Evolutionary conservation across 116 monocot species (phyloP), one percentile per base, ranked within the genome.

Genomic region (Cymodocea nodosa): DNA sequence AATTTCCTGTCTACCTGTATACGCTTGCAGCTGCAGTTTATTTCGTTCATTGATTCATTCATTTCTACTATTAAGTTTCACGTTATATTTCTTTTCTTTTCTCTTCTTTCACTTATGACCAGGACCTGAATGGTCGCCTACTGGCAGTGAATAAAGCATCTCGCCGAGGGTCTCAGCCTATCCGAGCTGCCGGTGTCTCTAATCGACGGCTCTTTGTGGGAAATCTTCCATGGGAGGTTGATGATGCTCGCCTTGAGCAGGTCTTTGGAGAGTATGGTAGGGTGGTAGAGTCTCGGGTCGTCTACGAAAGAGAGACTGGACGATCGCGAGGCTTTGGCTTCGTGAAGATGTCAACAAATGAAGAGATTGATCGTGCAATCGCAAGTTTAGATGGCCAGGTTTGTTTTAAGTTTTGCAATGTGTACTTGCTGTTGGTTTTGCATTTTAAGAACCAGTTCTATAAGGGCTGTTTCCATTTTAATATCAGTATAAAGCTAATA

Each of bases 271-370:
- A 50, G 50, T 6, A 50, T 64, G 64, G 64, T 19, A 50, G 50
- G 64, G 64, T 50, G 64, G 14, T 64, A 15, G 64, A 64, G 50
- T 23, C 64, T 16, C 64, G 50, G 50, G 64, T 50, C 11, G 50
- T 64, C 24, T 64, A 64, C 22, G 64, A 64, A 36, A 64, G 6
- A 3, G 64, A 64, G 9, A 64, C 22, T 49, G 64, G 64, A 23
- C 44, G 64, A 64, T 64, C 64, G 22, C 64, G 64, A 22, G 64
- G 64, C n/a, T 64, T 64, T 23, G 64, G 64, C 17, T 64, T 64
- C 23, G 64, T 64, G 20, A 64, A 50, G 23, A 64, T 64, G 64
- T 64, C 64, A 64, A 64, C 64, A 14, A 48, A 64, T 20, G 11
- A 50, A 64, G 64, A 64, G 50, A 24, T 50, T 19, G 48, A 49